A percentile compares a stretch with the other conserved stretches of the same genome.
These are phyloP conservation scores for Sugiyamaella novakii DNA, from an alignment of 1,139 yeast genomes.

Conservation along the genomic window DNA sequence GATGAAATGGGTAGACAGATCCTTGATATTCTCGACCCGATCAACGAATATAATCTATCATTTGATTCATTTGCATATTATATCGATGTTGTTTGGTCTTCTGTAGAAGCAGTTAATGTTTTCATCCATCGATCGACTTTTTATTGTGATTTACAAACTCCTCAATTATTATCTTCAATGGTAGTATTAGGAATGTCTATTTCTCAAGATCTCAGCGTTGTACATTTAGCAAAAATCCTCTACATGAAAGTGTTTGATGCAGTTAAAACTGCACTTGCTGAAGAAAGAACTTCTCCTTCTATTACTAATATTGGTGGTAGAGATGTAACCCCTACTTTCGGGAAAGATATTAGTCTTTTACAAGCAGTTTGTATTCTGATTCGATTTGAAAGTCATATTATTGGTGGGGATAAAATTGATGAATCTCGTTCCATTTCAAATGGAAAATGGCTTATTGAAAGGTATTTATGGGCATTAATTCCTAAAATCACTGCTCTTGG, in stretches of 20 bases:
- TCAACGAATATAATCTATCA: slow-evolving; percentile 12
- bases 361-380: slow-evolving; percentile 37
- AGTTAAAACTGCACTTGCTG: slow-evolving; percentile 19
- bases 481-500: slow-evolving; percentile 24
- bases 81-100: slow-evolving; percentile 33
- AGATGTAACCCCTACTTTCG: slow-evolving; percentile 14
- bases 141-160: slow-evolving; percentile 39
- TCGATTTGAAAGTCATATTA: slow-evolving; percentile 35
- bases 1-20: slow-evolving; percentile 14
- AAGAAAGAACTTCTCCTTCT: slow-evolving; percentile 11
- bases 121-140: slow-evolving; percentile 48
- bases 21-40: slow-evolving; percentile 20
- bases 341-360: slow-evolving; percentile 30
- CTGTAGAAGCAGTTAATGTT: slow-evolving; percentile 29
- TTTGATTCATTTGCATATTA: slow-evolving; percentile 26
- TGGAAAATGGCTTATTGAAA: slow-evolving; percentile 30
- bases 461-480: slow-evolving; percentile 27
- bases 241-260: slow-evolving; percentile 25
- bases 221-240: slow-evolving; percentile 27
- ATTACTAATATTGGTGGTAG: slow-evolving; percentile 17
- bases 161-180: slow-evolving; percentile 43
- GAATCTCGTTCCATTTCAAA: slow-evolving; percentile 23
- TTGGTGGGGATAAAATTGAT: slow-evolving; percentile 22
- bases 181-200: slow-evolving; percentile 46
- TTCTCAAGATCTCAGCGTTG: slow-evolving; percentile 23